Base-by-base conservation (phyloP, 345 rosid species). In the Gossypium mustelinum region DNA sequence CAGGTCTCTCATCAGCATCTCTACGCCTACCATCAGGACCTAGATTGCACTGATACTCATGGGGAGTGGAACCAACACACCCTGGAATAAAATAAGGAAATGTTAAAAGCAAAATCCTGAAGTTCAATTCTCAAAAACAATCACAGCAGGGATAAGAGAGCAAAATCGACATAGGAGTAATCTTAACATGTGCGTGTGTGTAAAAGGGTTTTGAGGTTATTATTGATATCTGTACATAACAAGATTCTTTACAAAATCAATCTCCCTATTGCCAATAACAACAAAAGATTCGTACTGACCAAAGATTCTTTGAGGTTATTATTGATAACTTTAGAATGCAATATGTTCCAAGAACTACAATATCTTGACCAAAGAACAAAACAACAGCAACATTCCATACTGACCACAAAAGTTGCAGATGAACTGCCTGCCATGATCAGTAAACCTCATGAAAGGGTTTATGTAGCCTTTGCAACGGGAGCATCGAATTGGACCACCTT, bases 1-100 rank as follows among this genome's bases (percentile, higher is more conserved):
- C 98, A 72, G 96, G 96, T 83, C 98, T 94, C 67, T 92, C 94
- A 86, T 92, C 89, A 54, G 93, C 96, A 90, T 94, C 98, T 79
- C 97, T 89, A 54, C 94, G 94, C 81, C 91, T 85, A 80, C 96
- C 97, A 87, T 94, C 92, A 45, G 94, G 94, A 82, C 94, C 97
- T 64, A 91, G 88, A 84, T 90, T 86, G 91, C 96, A 91, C 68
- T 81, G 91, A 81, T 94, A 94, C 75, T 94, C 97, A 68, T 87
- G 87, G 11, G 96, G 97, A 75, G 94, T 91, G 73, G 88, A 91
- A 74, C 87, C 90, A 68, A 86, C 80, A 80, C 87, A 91, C 70
- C 98, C 97, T 93, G 86, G 68, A 68, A 77, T 57, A 57, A 61
- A 76, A 79, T 39, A 44, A 64, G 13, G 44, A 20, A 69, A 69